phyloP scores from a whole-genome alignment of 1,139 yeast species.

The Lodderomyces beijingensis region DNA sequence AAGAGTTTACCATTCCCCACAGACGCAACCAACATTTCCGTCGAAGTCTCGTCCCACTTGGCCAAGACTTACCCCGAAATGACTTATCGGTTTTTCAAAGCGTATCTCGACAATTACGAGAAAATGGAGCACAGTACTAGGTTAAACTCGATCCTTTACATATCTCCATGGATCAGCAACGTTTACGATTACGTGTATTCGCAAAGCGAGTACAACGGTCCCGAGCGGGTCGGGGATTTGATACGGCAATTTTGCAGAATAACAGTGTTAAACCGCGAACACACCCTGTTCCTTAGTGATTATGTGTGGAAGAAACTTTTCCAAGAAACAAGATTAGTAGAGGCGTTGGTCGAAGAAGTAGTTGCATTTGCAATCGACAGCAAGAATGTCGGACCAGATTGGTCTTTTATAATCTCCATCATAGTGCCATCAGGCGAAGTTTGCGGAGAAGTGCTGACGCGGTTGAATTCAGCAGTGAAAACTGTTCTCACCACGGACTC shows the following conservation, averaged over 20 bases:
- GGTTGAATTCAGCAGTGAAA: constrained; percentile 51
- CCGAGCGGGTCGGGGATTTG: constrained; percentile 56
- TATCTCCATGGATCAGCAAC: constrained; percentile 79
- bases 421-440: constrained; percentile 73
- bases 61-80: constrained; percentile 55
- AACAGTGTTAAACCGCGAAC: constrained; percentile 47
- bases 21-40: constrained; percentile 62
- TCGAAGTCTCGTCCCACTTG: constrained; percentile 54
- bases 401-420: constrained; percentile 60
- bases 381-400: constrained; percentile 66
- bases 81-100: constrained; percentile 58
- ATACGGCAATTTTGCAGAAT: constrained; percentile 62
- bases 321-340: constrained; percentile 55
- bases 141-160: constrained; percentile 46
- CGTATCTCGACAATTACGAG: constrained; percentile 56
- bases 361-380: constrained; percentile 71
- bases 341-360: constrained; percentile 65
- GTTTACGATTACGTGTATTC: constrained; percentile 55
- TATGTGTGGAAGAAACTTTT: constrained; percentile 71
- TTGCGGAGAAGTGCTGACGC: constrained; percentile 59
- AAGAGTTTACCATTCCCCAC: constrained; percentile 70
- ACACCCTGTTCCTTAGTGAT: constrained; percentile 37
- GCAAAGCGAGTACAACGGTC: constrained; percentile 52
- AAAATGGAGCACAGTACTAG: constrained; percentile 32
- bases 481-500: constrained; percentile 44